Evolutionary conservation across 441 rosid genomes (phyloP).

Genomic region (Populus hybrid): DNA sequence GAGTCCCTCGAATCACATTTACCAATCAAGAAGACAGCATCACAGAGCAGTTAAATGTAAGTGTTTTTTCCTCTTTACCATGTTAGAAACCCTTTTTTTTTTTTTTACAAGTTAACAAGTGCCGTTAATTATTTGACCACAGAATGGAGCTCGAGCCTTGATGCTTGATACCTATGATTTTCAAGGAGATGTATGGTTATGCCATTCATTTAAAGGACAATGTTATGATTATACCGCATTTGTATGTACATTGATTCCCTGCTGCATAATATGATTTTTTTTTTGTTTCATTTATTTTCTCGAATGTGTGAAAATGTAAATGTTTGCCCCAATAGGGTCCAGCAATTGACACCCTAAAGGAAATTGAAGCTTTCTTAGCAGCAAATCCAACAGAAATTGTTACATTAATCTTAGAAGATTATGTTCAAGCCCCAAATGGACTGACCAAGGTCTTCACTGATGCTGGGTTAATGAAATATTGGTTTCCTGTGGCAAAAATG

Average conservation of each 20-base stretch:
- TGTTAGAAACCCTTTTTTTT: background rate
- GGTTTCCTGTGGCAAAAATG: conserved; percentile 72
- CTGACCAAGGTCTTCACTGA: conserved; percentile 60
- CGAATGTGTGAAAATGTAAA: background rate
- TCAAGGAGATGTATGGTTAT: conserved; percentile 72
- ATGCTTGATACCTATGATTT: conserved; percentile 90
- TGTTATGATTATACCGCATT: conserved; percentile 74
- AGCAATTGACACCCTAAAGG: conserved; percentile 61
- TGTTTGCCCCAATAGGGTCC: conserved; percentile 39
- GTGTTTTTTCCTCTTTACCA: background rate
- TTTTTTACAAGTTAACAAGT: background rate
- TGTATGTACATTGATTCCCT: conserved; percentile 34
- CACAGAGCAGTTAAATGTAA: conserved; percentile 63
- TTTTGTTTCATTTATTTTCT: background rate
- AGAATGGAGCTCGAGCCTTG: conserved; percentile 84
- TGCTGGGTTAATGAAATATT: conserved; percentile 71
- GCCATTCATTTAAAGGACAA: conserved; percentile 65
- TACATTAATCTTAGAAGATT: too few relatives aligned
- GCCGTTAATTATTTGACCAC: background rate
- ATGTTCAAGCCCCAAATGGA: conserved; percentile 63
- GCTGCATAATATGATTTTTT: background rate
- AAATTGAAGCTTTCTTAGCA: conserved; percentile 61
- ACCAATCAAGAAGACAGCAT: conserved; percentile 74
- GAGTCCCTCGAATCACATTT: conserved; percentile 48
- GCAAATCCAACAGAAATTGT: conserved; percentile 69